Base-by-base conservation (phyloP, 2,329 filamentous ascomycete species). In the Orbilia ellipsospora region DNA sequence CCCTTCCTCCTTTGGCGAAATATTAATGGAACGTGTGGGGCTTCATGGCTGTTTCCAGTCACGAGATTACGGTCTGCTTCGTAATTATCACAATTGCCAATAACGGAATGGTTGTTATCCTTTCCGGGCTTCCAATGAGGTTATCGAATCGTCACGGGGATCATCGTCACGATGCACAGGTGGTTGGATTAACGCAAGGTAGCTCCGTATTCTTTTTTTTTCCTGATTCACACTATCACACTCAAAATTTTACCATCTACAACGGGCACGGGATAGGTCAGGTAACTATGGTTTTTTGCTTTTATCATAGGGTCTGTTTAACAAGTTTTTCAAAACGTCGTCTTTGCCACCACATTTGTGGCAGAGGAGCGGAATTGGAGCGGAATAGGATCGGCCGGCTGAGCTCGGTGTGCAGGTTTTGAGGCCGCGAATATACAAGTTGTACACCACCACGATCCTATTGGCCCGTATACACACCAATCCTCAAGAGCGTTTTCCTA, bases 21-120 rank as follows among this genome's bases (percentile, higher is more conserved):
- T 26, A 36, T 28, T 20, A 4, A 31, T 4, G 42, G 28, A 20
- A 18, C 5, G 57, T 61, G 57, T 42, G 55, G 36, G 15, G 44
- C 44, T 18, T 28, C 15, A n/a, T 42, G 16, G 50, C 16, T 26
- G 12, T 20, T 28, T 56, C 16, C 15, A 59, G 57, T 61, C 57
- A 61, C 57, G 57, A 61, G 57, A 61, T 61, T 61, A 50, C n/a
- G 8, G 6, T n/a, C 44, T 2, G 6, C 60, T 57, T 55, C 57
- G 23, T 70, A 70, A 54, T 70, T 63, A 61, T 70, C 57, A 61
- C 26, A n/a, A 70, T 70, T 70, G n/a, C 66, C 51, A 16, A 44
- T 54, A 45, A 28, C 10, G 57, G 66, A 56, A 57, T 63, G 62
- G 57, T 31, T n/a, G n/a, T 2, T 16, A 23, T 28, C 13, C 44